phyloP scores from a whole-genome alignment of 192 early-diverging fungal genomes.

The Podila minutissima region DNA sequence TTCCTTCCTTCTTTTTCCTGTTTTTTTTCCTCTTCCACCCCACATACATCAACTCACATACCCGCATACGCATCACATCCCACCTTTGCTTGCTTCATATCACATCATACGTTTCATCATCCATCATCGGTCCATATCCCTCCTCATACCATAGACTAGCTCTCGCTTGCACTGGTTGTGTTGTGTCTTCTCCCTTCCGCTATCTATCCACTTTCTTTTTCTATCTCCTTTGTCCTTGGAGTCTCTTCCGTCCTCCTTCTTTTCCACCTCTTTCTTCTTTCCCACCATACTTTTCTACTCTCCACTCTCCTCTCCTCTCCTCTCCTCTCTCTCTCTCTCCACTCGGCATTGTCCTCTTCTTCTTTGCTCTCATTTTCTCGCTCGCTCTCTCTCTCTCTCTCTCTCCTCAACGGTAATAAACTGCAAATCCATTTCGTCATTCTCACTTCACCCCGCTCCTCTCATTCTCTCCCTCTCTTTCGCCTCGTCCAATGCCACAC shows the following conservation, averaged over 20 bases:
- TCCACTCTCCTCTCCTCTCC: background rate
- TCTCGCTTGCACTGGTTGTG: background rate
- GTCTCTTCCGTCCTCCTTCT: too few relatives aligned
- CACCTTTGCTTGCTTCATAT: background rate
- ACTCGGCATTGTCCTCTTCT: background rate
- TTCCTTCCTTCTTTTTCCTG: background rate
- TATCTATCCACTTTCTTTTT: background rate
- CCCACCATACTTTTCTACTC: background rate
- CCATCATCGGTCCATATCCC: background rate
- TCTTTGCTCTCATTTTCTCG: background rate
- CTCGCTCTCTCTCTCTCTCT: background rate
- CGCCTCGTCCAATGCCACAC: background rate
- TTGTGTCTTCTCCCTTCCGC: too few relatives aligned
- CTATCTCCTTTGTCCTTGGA: too few relatives aligned
- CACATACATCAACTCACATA: background rate
- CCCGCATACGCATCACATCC: background rate
- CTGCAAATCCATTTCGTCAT: background rate
- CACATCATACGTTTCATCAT: background rate
- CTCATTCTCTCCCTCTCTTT: background rate
- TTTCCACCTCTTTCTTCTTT: too few relatives aligned
- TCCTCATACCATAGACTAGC: too few relatives aligned
- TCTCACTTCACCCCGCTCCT: background rate
- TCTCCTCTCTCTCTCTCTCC: background rate
- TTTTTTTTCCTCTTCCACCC: background rate
- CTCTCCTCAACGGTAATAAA: background rate